phyloP scores from a whole-genome alignment of 164 flowering plant species.

The Nymphaea colorata region DNA sequence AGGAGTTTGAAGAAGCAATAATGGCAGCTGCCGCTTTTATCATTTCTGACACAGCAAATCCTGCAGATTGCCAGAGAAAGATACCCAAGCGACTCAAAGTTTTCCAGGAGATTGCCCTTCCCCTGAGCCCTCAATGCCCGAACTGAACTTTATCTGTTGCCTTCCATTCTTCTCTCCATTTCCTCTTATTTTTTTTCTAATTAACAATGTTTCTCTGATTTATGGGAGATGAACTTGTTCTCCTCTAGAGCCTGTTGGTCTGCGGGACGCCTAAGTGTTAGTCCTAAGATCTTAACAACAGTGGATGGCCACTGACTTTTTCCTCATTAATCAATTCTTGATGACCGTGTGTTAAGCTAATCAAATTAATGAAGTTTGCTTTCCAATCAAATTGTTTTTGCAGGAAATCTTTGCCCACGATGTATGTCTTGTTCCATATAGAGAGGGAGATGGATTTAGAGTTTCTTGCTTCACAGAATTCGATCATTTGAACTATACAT shows the following conservation, averaged over 20 bases:
- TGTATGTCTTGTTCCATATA: too few relatives aligned
- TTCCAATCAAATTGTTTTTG: too few relatives aligned
- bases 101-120: slow-evolving; percentile 69
- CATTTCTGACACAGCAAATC: slow-evolving; percentile 9
- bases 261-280: background rate
- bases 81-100: slow-evolving; percentile 75
- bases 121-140: slow-evolving; percentile 48
- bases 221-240: slow-evolving; percentile 87
- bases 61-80: slow-evolving; percentile 17
- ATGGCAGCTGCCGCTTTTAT: slow-evolving; percentile 56
- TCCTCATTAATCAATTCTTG: background rate
- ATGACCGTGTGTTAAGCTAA: background rate
- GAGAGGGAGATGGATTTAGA: too few relatives aligned
- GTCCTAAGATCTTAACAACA: too few relatives aligned
- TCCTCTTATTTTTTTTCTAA: background rate
- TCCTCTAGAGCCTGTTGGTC: slow-evolving; percentile 22
- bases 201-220: slow-evolving; percentile 5
- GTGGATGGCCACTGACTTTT: too few relatives aligned
- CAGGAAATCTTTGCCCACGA: too few relatives aligned
- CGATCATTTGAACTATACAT: too few relatives aligned
- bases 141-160: background rate
- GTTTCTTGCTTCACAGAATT: too few relatives aligned
- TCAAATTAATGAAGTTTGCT: too few relatives aligned
- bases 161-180: slow-evolving; percentile 4
- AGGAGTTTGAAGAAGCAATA: slow-evolving; percentile 83